Conservation (phyloP, 2,329 filamentous ascomycete species). For the Hymenoscyphus fraxineus region DNA sequence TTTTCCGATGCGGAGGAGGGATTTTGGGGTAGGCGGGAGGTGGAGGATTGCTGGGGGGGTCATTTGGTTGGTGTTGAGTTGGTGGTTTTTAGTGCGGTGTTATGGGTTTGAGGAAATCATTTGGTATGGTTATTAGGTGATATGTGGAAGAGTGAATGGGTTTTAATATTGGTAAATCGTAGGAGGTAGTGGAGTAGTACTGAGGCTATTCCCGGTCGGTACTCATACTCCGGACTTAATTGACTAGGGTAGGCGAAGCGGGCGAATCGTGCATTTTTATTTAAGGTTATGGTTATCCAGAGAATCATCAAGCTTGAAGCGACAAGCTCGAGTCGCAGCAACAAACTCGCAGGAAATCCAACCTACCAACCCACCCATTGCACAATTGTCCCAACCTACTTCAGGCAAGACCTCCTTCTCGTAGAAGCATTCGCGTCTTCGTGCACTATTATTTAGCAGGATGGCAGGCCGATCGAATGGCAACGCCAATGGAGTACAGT, state of each 20-base stretch:
- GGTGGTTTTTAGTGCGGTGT: no score
- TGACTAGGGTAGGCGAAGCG: no score
- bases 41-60: conserved; percentile 41
- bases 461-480: conserved; percentile 17
- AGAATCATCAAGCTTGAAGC: no score
- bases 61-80: not conserved
- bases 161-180: no score
- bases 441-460: conserved; percentile 15
- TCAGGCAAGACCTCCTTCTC: not conserved
- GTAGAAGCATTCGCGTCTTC: conserved; percentile 6
- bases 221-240: no score
- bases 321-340: not conserved
- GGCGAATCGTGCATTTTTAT: no score
- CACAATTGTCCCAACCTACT: not conserved
- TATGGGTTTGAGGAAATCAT: no score
- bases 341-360: not conserved
- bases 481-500: conserved; percentile 20
- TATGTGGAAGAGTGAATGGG: no score
- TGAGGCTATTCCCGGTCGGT: no score
- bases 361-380: not conserved
- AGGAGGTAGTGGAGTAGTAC: no score
- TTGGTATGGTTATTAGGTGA: no score
- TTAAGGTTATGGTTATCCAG: no score
- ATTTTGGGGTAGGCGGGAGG: conserved; percentile 44
- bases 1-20: conserved; percentile 36